Evolutionary conservation across 1,284 basidiomycete genomes (phyloP).

Genomic region (Schizophyllum commune): DNA sequence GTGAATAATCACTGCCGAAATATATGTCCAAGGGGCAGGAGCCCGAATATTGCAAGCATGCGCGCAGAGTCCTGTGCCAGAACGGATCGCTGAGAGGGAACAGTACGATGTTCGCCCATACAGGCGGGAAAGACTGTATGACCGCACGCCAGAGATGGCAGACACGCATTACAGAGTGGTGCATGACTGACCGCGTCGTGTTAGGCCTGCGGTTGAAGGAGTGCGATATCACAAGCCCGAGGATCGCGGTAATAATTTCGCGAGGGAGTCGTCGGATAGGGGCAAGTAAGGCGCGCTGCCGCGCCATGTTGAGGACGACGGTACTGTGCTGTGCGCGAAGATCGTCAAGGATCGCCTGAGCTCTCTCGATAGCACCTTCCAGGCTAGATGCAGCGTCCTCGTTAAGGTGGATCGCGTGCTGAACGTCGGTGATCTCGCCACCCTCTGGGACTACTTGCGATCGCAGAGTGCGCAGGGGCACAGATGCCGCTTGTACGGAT

Average conservation of each 20-base stretch:
- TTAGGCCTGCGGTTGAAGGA: neutral
- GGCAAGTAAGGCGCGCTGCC: slow-evolving; percentile 3
- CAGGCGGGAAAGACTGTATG: too few relatives aligned
- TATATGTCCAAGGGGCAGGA: too few relatives aligned
- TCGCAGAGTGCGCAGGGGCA: neutral
- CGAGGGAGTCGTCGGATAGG: neutral
- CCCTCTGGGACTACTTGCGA: neutral
- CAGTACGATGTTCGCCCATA: too few relatives aligned
- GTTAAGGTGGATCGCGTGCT: neutral
- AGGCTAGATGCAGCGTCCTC: neutral
- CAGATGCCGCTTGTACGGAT: neutral
- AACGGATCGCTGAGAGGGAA: too few relatives aligned
- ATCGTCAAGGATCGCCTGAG: neutral
- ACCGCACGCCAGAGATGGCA: neutral
- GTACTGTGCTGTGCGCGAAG: neutral
- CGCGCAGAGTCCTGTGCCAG: too few relatives aligned
- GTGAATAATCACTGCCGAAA: too few relatives aligned
- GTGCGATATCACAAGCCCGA: neutral
- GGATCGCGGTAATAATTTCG: neutral
- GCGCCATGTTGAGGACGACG: slow-evolving; percentile 4
- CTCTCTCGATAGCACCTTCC: neutral
- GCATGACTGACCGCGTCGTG: neutral
- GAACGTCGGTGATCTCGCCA: neutral
- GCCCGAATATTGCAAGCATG: too few relatives aligned
- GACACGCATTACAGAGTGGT: neutral